These are phyloP conservation scores for Prunus dulcis DNA, from an alignment of 306 rosid genomes.

Conservation along the genomic window DNA sequence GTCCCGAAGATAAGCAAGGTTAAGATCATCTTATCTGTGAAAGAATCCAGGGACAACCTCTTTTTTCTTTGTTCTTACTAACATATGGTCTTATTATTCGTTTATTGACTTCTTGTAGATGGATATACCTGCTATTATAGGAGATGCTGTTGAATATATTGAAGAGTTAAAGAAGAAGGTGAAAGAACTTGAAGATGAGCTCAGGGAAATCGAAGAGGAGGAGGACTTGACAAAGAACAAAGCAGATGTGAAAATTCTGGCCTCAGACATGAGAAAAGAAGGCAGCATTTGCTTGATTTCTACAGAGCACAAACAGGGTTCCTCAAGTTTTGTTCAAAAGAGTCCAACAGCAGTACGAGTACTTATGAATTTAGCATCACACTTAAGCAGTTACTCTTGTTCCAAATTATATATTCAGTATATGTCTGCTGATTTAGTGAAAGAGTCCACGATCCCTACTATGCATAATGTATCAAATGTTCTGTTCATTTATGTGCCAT, in stretches of 20 bases:
- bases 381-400: not conserved
- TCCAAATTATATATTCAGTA: not conserved
- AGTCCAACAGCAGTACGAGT: constrained; percentile 37
- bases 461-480: not conserved
- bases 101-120: constrained; percentile 45
- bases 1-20: constrained; percentile 92
- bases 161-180: constrained; percentile 49
- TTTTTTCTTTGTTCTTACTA: constrained; percentile 7
- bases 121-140: constrained; percentile 63
- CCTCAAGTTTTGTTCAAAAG: constrained; percentile 24
- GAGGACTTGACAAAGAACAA: constrained; percentile 32
- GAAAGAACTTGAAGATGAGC: constrained; percentile 48
- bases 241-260: constrained; percentile 17
- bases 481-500: not conserved
- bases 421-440: not conserved
- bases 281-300: constrained; percentile 18
- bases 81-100: not conserved
- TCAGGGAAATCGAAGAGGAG: constrained; percentile 44
- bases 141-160: constrained; percentile 68
- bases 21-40: not conserved
- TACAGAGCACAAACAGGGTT: constrained; percentile 24
- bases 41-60: not conserved
- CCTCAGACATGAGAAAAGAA: constrained; percentile 22
- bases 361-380: not conserved
- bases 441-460: not conserved